These are phyloP conservation scores for Monosporascus cannonballus DNA, from an alignment of 2,329 filamentous ascomycete genomes.

Conservation along the genomic window DNA sequence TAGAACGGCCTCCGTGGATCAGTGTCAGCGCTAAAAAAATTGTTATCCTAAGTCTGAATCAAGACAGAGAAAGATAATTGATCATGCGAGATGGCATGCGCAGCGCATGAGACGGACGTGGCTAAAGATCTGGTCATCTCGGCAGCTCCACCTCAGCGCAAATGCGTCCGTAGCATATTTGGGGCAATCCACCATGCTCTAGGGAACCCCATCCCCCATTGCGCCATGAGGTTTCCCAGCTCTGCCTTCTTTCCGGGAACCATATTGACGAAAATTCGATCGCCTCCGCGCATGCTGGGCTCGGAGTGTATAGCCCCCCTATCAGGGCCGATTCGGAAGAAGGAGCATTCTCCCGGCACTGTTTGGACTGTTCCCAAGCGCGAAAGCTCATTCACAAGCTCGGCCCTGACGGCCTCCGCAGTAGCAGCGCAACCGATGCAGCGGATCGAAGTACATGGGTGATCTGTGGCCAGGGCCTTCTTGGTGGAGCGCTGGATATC, in stretches of 20 bases:
- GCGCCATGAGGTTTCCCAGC: conserved; percentile 22
- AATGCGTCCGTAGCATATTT: background rate
- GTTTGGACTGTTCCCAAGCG: conserved; percentile 16
- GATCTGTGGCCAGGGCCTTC: conserved; percentile 20
- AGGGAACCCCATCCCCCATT: conserved; percentile 34
- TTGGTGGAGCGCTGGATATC: conserved; percentile 24
- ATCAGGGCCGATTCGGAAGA: conserved; percentile 36
- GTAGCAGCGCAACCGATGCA: conserved; percentile 38
- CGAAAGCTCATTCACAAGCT: conserved; percentile 25
- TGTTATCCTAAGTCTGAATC: too few species aligned
- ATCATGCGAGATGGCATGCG: too few species aligned
- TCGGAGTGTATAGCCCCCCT: conserved; percentile 38
- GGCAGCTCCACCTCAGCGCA: too few species aligned
- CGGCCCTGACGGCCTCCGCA: conserved; percentile 31
- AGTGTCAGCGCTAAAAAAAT: too few species aligned
- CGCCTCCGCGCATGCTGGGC: conserved; percentile 25
- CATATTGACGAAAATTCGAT: conserved; percentile 32
- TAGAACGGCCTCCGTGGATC: too few species aligned
- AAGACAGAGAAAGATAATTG: too few species aligned
- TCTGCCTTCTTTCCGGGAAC: conserved; percentile 30
- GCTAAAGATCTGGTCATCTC: too few species aligned
- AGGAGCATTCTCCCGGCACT: conserved; percentile 26
- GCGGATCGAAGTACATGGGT: conserved; percentile 35
- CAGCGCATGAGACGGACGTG: too few species aligned
- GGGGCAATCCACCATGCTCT: conserved; percentile 26